Percentiles rank a stretch among this genome's conserved stretches.
Evolutionary conservation across 2,329 filamentous ascomycete genomes (phyloP).

Genomic region (Rutstroemia sp.): DNA sequence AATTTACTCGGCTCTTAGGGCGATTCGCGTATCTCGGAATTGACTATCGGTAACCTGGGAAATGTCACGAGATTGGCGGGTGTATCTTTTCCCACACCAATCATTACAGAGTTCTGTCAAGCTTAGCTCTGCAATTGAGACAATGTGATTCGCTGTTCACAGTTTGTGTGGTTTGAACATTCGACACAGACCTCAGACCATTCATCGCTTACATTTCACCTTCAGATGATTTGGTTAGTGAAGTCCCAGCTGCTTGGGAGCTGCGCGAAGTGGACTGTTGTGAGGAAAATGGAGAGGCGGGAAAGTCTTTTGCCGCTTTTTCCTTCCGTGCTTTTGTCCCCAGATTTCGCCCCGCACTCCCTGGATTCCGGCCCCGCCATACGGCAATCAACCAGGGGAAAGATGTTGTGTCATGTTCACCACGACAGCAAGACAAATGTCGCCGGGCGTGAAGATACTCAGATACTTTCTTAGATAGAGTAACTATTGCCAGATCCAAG

Average conservation of each 20-base stretch:
- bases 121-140: neutral
- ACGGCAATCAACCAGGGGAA: neutral
- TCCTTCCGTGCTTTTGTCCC: neutral
- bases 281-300: neutral
- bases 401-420: neutral
- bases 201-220: neutral
- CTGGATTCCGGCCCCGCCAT: neutral
- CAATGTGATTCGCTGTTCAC: neutral
- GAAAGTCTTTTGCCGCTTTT: conserved; percentile 5
- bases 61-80: neutral
- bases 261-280: neutral
- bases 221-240: neutral
- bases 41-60: neutral
- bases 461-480: neutral
- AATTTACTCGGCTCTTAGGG: conserved; percentile 9
- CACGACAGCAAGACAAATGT: neutral
- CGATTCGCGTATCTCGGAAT: neutral
- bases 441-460: neutral
- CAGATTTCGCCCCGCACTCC: neutral
- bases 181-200: neutral
- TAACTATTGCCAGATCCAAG: neutral
- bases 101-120: neutral
- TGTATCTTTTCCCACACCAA: conserved; percentile 2
- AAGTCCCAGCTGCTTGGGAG: neutral
- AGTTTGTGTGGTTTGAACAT: neutral